Evolutionary conservation across 768 basidiomycete genomes (phyloP).

Genomic region (Gautieria morchelliformis): DNA sequence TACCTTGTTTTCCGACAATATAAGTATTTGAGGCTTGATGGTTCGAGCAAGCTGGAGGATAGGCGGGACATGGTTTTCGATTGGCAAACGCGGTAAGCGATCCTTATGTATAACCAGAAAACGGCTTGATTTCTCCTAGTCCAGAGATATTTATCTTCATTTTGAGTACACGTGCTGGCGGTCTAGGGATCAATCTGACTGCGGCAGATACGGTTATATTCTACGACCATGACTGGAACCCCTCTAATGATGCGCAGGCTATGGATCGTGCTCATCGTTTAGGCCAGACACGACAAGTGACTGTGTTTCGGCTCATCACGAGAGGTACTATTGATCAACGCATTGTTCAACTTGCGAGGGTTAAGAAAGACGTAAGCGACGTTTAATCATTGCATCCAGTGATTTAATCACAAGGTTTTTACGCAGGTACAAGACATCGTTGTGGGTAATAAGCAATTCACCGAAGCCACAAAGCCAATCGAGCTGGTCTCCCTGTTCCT

Average conservation of each 20-base stretch:
- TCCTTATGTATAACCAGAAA: not conserved
- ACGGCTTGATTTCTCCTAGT: constrained; percentile 28
- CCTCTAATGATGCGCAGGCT: constrained; percentile 94
- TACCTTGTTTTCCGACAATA: constrained; percentile 95
- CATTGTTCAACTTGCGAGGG: constrained; percentile 89
- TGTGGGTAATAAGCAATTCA: constrained; percentile 92
- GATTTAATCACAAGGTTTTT: not conserved
- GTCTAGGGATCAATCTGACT: constrained; percentile 91
- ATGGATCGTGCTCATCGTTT: constrained; percentile 98
- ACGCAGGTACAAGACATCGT: constrained; percentile 97
- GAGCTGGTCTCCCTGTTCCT: constrained; percentile 93
- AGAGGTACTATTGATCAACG: constrained; percentile 94
- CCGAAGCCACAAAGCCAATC: constrained; percentile 87
- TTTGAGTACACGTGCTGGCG: constrained; percentile 90
- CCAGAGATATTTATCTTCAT: constrained; percentile 86
- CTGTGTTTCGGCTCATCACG: constrained; percentile 90
- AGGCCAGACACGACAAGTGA: constrained; percentile 94
- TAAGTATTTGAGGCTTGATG: constrained; percentile 89
- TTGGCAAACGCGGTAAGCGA: constrained; percentile 87
- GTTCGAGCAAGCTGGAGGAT: constrained; percentile 90
- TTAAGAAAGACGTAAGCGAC: constrained; percentile 83
- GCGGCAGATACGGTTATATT: constrained; percentile 95
- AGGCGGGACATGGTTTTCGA: constrained; percentile 98
- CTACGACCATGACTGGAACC: constrained; percentile 95
- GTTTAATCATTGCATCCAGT: not conserved